Evolutionary conservation across 768 basidiomycete species (phyloP).

Genomic region (Termitomyces sp.): DNA sequence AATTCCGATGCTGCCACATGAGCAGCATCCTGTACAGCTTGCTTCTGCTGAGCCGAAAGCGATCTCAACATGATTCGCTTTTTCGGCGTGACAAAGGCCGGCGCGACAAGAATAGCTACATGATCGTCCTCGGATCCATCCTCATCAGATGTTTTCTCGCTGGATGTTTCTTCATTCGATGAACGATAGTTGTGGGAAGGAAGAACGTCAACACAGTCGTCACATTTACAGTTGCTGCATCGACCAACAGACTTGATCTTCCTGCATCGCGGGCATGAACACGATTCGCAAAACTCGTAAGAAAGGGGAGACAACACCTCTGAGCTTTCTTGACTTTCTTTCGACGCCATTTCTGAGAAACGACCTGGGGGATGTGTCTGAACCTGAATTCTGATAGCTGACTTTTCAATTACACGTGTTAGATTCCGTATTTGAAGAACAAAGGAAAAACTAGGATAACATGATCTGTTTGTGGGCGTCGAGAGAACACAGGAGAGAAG

Average conservation of each 20-base stretch:
- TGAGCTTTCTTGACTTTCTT: neutral
- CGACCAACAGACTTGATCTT: neutral
- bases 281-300: neutral
- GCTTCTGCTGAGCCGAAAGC: neutral
- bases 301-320: neutral
- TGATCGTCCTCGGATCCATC: too few species aligned
- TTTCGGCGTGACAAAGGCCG: neutral
- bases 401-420: neutral
- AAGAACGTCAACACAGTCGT: neutral
- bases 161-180: neutral
- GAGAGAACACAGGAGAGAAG: neutral
- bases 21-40: neutral
- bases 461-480: neutral
- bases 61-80: neutral
- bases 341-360: neutral
- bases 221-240: neutral
- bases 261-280: neutral
- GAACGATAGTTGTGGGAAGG: neutral
- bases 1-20: neutral
- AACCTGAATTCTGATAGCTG: neutral
- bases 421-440: neutral
- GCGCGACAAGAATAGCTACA: too few species aligned
- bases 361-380: neutral
- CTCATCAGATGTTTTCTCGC: neutral
- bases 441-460: neutral